phyloP scores from a whole-genome alignment of 2,329 filamentous ascomycete species.

The Diplodia corticola region DNA sequence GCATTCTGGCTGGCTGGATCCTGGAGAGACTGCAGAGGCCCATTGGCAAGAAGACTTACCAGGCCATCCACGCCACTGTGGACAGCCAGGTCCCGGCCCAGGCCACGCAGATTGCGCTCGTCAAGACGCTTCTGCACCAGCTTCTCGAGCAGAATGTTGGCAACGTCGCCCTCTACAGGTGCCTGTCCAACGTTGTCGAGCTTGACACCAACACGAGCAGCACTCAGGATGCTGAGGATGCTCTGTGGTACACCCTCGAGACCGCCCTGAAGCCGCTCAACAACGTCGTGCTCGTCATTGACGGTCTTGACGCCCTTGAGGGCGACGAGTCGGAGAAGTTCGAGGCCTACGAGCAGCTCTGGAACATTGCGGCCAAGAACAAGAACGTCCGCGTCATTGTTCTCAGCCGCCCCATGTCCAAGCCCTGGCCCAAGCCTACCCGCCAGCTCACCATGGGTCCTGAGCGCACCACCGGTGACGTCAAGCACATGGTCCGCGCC shows the following conservation, averaged over 20 bases:
- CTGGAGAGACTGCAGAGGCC: constrained; percentile 54
- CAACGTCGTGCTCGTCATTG: constrained; percentile 48
- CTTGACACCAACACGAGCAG: constrained; percentile 31
- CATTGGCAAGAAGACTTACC: constrained; percentile 47
- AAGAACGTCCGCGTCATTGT: constrained; percentile 45
- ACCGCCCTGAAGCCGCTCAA: constrained; percentile 38
- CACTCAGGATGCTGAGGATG: constrained; percentile 38
- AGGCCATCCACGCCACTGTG: constrained; percentile 50
- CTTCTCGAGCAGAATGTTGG: constrained; percentile 51
- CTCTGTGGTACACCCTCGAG: constrained; percentile 46
- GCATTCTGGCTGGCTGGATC: constrained; percentile 53
- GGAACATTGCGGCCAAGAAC: constrained; percentile 39
- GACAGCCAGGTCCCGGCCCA: constrained; percentile 19
- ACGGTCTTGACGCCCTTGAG: constrained; percentile 51
- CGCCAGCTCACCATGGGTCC: constrained; percentile 44
- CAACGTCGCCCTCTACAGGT: constrained; percentile 39
- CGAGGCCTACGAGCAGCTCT: constrained; percentile 40
- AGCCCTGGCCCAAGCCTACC: constrained; percentile 39
- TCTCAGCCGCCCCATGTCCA: constrained; percentile 41
- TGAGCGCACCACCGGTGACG: constrained; percentile 34
- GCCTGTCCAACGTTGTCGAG: constrained; percentile 33
- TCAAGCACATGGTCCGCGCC: constrained; percentile 31
- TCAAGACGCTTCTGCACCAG: constrained; percentile 50
- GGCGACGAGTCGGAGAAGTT: constrained; percentile 39
- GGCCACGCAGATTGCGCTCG: constrained; percentile 31